Conservation (phyloP, 139 green algal species). For the Spirogloea muscicola region DNA sequence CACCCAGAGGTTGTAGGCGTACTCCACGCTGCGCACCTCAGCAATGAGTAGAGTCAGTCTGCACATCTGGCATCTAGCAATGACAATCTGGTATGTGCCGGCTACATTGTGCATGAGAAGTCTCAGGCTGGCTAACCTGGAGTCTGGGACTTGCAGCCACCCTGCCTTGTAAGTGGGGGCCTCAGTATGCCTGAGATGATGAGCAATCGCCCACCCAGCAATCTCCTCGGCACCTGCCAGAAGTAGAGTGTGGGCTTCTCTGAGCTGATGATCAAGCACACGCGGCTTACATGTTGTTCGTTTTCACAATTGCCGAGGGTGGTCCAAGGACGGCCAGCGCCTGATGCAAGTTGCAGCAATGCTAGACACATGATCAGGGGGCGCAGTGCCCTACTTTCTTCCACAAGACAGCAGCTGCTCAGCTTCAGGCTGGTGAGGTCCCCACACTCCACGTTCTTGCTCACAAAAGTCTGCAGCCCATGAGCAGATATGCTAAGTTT, state of each 20-base stretch:
- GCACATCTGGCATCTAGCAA: neutral
- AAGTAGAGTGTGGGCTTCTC: no score
- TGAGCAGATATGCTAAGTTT: no score
- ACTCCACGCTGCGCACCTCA: no score
- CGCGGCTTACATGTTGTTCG: neutral
- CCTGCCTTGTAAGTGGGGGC: neutral
- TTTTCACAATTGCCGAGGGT: neutral
- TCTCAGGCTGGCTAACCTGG: neutral
- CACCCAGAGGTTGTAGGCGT: no score
- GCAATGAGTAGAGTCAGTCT: no score
- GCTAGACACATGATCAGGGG: neutral
- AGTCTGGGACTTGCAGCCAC: neutral
- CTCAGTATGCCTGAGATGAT: neutral
- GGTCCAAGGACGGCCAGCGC: no score
- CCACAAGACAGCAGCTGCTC: neutral
- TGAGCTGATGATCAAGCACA: neutral
- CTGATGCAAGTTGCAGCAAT: neutral
- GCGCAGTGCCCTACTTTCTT: neutral
- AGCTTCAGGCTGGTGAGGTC: conserved; percentile 3
- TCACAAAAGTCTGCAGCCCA: conserved; percentile 2
- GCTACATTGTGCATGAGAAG: neutral
- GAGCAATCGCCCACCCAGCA: neutral
- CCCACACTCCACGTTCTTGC: conserved; percentile 5
- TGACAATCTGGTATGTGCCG: neutral
- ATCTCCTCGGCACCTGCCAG: conserved; percentile 5